Evolutionary conservation across 495 filamentous ascomycete genomes (phyloP).

Genomic region (Trichoderma gamsii): DNA sequence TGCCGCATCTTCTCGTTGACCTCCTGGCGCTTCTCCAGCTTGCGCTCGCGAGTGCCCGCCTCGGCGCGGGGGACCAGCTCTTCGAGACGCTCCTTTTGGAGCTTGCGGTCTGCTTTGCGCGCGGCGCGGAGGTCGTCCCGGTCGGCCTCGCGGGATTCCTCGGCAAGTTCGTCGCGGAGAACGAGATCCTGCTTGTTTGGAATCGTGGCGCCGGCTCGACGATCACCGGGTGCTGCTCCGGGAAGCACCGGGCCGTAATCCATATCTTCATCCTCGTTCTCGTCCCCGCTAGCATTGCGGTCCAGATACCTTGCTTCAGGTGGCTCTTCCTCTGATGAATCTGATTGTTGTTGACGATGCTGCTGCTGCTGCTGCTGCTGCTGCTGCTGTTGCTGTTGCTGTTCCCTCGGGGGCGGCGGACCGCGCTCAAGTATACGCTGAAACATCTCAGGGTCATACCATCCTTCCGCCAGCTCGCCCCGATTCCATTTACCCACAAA

Average conservation of each 20-base stretch:
- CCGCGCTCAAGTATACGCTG: conserved; percentile 39
- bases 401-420: neutral
- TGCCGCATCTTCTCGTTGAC: conserved; percentile 50
- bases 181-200: conserved; percentile 71
- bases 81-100: conserved; percentile 60
- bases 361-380: conserved; percentile 2
- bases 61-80: conserved; percentile 81
- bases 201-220: conserved; percentile 61
- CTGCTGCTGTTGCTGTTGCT: conserved; percentile 10
- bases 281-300: conserved; percentile 24
- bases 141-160: conserved; percentile 47
- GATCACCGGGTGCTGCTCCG: conserved; percentile 22
- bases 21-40: conserved; percentile 69
- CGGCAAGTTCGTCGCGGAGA: conserved; percentile 44
- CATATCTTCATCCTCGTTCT: conserved; percentile 54
- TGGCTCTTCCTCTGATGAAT: neutral
- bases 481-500: conserved; percentile 91
- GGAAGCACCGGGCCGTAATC: conserved; percentile 68
- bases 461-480: conserved; percentile 84
- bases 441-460: conserved; percentile 75
- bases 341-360: neutral
- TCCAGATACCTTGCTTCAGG: neutral
- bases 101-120: conserved; percentile 55
- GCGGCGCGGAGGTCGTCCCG: conserved; percentile 52
- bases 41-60: conserved; percentile 74